Conservation (phyloP, 2,329 filamentous ascomycete species). For the Penicillium sp. region DNA sequence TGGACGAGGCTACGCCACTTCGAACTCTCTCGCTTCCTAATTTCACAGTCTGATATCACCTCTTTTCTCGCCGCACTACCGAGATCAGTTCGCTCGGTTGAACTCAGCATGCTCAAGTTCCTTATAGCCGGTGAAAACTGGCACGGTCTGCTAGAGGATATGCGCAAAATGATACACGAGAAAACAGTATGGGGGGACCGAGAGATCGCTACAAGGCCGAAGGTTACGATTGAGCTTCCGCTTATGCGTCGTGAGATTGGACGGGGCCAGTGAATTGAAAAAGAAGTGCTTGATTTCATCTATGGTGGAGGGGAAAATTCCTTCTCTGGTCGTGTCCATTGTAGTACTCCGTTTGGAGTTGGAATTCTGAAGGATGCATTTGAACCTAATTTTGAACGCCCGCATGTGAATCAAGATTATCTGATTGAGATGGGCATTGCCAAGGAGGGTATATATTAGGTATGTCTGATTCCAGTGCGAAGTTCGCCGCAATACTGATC, state of each 20-base stretch:
- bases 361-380: slow-evolving; percentile 4
- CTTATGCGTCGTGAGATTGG: neutral
- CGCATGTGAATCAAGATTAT: neutral
- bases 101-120: neutral
- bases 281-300: neutral
- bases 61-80: neutral
- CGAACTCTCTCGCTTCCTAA: neutral
- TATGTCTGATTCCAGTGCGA: too few relatives aligned
- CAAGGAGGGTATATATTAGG: neutral
- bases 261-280: neutral
- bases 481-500: neutral
- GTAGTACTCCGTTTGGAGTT: neutral
- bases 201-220: neutral
- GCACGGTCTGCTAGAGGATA: neutral
- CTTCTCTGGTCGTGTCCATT: neutral
- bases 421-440: neutral
- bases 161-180: neutral
- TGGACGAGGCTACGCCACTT: slow-evolving; percentile 1
- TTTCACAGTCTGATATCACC: neutral
- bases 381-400: neutral
- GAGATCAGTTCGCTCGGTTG: neutral
- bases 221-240: neutral
- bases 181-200: neutral
- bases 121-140: too few relatives aligned
- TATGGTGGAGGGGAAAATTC: neutral